Base-by-base conservation (phyloP, 2,329 filamentous ascomycete species). In the Microsporum audouinii region DNA sequence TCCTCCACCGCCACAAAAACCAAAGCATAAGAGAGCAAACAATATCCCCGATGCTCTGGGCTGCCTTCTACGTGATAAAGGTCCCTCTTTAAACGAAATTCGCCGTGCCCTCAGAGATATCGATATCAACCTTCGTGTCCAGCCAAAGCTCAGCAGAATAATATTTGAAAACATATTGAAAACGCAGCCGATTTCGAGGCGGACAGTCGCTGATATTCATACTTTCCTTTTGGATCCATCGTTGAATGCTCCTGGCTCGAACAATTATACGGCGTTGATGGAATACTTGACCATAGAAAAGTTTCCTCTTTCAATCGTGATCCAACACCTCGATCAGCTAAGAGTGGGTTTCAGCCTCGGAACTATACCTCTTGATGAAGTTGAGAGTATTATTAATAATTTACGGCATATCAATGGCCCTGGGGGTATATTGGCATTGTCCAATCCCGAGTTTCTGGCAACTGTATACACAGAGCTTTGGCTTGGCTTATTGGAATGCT, bases 181-280 rank as follows among this genome's bases (percentile, higher is more conserved):
- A 64, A 36, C 65, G 56, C 12, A 66, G 39, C 31, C n/a, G 14
- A 51, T 31, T 41, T 63, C 41, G 39, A 14, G 27, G 29, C 65
- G 61, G 64, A 57, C 61, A 57, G 38, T 66, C n/a, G 49, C 63
- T 3, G 69, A 74, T 45, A 63, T 70, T 1, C 56, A 71, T 27
- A 53, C 62, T 6, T 76, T 76, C 55, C 57, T 76, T 45, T 68
- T 71, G 53, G 73, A 76, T 59, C 68, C 71, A 0, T 68, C 65
- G 14, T 57, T 76, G 39, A 76, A 76, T 60, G 66, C 70, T 5
- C 64, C 63, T 6, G 71, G 71, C 5, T 69, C 74, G 4, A 68
- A 69, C 1, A 76, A 76, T 62, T 75, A 73, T 57, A 56, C 68
- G 12, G 62, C 64, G 3, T 64, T 69, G 7, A 65, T 75, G 14